Conservation (phyloP, 805 yeast genomes). For the Ogataea nitratoaversa region DNA sequence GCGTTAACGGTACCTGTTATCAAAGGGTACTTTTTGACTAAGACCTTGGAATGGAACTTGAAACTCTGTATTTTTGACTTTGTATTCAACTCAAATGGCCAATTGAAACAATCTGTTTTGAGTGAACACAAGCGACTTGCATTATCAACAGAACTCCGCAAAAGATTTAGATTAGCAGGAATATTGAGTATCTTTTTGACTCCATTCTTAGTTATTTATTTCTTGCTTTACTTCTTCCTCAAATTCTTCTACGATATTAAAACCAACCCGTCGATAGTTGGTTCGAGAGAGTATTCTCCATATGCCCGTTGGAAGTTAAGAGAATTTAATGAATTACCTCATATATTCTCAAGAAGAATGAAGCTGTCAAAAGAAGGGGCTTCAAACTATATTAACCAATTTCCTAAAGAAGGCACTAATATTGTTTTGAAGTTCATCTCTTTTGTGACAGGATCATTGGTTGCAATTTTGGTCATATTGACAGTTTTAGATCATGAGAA, state of each 20-base stretch:
- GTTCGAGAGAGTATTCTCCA: slow-evolving; percentile 87
- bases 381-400: slow-evolving; percentile 78
- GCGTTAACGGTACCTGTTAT: slow-evolving; percentile 42
- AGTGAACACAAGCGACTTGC: slow-evolving; percentile 66
- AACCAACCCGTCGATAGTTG: slow-evolving; percentile 78
- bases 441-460: slow-evolving; percentile 82
- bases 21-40: slow-evolving; percentile 51
- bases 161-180: slow-evolving; percentile 86
- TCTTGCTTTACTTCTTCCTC: slow-evolving; percentile 78
- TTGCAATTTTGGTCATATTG: slow-evolving; percentile 78
- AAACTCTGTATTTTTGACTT: slow-evolving; percentile 84
- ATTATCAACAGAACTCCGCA: slow-evolving; percentile 63
- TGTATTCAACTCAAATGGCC: slow-evolving; percentile 80
- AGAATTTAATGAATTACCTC: slow-evolving; percentile 90
- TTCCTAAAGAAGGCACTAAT: slow-evolving; percentile 74
- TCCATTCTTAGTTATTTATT: slow-evolving; percentile 82
- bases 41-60: slow-evolving; percentile 91
- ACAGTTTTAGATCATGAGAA: slow-evolving; percentile 84
- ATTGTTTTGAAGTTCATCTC: slow-evolving; percentile 55
- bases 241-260: slow-evolving; percentile 90
- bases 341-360: slow-evolving; percentile 75
- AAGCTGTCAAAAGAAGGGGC: slow-evolving; percentile 78
- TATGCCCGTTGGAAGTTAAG: slow-evolving; percentile 93
- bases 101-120: slow-evolving; percentile 64
- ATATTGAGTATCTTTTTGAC: slow-evolving; percentile 75